Base-by-base conservation (phyloP, 176 grass and related monocot genomes). In the Microstegium vimineum region DNA sequence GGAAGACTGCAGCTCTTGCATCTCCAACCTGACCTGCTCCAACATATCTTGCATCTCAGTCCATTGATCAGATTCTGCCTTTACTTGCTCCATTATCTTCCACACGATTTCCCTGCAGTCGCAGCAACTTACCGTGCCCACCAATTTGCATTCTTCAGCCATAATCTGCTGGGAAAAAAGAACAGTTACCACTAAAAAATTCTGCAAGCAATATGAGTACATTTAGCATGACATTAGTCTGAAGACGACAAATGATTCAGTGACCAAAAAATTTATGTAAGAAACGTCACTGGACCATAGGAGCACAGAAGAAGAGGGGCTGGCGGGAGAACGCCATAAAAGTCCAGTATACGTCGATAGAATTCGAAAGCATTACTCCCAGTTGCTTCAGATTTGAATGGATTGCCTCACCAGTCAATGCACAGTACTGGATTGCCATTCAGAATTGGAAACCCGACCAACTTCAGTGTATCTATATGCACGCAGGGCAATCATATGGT, bases 31-130 rank as follows among this genome's bases (percentile, higher is more conserved):
- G 30, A 98, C 95, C 86, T 98, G 92, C 41, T 94, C 90, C 86
- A 98, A 34, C 95, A 98, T 98, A 30, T 83, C 88, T 72, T 98
- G 95, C 95, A 98, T 94, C 71, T 98, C 90, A 33, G 75, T 93
- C 95, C 95, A 98, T 74, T 98, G 95, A 62, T 94, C 95, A 1
- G 90, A 88, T 70, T 98, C 95, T 2, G 87, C 66, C 49, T 89
- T 98, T 30, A 98, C 95, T 87, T 98, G 95, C 86, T 94, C 86
- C 92, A 94, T 84, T 89, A 98, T 94, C 61, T 75, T 92, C 61
- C 81, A 85, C 35, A 98, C 81, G 13, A 98, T 74, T 77, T 91
- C 86, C 75, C 87, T 87, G 90, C 92, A 98, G 68, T 89, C 93
- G 41, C 92, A 94, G 83, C 90, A 91, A 82, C 84, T 80, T 84